Percentiles rank a stretch among this genome's conserved stretches.
Conservation (phyloP, 1,284 basidiomycete species). For the Laetiporus sulphureus region DNA sequence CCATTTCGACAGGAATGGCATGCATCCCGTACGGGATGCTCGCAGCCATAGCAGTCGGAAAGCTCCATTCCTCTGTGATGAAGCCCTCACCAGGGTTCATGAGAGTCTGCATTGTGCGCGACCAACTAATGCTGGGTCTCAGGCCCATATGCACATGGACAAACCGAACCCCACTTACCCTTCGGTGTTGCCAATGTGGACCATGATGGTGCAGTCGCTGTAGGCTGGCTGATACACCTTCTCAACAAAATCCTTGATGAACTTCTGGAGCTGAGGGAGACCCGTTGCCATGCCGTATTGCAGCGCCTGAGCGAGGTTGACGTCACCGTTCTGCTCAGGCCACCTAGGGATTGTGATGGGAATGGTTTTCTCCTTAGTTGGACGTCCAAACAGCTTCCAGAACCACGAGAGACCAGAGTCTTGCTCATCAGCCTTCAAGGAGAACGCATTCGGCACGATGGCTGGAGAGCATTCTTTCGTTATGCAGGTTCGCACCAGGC, state of each 20-base stretch:
- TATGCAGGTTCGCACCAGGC: background rate
- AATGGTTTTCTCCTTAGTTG: conserved; percentile 38
- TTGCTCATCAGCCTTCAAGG: conserved; percentile 21
- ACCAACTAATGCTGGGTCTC: conserved; percentile 32
- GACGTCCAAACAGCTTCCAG: conserved; percentile 52
- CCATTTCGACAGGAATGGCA: conserved; percentile 61
- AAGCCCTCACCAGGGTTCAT: conserved; percentile 72
- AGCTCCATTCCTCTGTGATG: conserved; percentile 68
- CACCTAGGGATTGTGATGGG: conserved; percentile 61
- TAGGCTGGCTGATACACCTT: conserved; percentile 68
- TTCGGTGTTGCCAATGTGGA: conserved; percentile 76
- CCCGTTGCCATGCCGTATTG: conserved; percentile 71
- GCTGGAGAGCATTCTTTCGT: conserved; percentile 15
- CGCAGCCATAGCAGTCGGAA: conserved; percentile 45
- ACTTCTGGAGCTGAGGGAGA: conserved; percentile 41
- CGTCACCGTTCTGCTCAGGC: conserved; percentile 35
- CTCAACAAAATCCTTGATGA: conserved; percentile 52
- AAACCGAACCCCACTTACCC: conserved; percentile 31
- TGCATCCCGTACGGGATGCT: conserved; percentile 42
- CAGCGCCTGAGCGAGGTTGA: conserved; percentile 62
- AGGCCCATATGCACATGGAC: background rate
- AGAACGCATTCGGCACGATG: conserved; percentile 32
- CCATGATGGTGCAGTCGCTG: conserved; percentile 54
- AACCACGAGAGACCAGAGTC: conserved; percentile 50
- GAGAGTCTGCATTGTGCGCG: conserved; percentile 45